Conservation (phyloP, 179 eudicot genomes). For the Beta lomatogona region DNA sequence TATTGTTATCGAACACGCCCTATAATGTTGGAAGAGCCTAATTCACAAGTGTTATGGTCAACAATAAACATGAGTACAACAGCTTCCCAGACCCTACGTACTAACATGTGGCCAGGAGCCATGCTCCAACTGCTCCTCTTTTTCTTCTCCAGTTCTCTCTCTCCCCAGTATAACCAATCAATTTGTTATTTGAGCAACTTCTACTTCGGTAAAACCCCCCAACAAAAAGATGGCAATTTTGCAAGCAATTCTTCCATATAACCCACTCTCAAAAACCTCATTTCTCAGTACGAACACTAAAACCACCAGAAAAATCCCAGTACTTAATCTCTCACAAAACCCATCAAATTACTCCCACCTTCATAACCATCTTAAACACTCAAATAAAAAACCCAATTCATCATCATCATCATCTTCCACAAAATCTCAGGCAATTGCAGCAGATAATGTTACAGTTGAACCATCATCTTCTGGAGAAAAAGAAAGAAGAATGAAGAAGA, state of each 20-base stretch:
- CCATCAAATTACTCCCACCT: constrained; percentile 2
- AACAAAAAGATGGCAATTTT: constrained; percentile 18
- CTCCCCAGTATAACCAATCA: not conserved
- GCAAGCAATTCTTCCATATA: constrained; percentile 26
- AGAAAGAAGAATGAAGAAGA: too few relatives aligned
- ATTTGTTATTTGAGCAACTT: not conserved
- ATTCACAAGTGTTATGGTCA: too few relatives aligned
- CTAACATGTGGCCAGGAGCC: constrained; percentile 27
- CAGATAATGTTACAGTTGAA: constrained; percentile 18
- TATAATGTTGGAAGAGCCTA: too few relatives aligned
- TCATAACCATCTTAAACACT: too few relatives aligned
- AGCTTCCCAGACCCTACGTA: too few relatives aligned
- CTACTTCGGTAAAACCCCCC: not conserved
- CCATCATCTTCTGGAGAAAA: constrained; percentile 16
- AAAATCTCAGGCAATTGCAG: constrained; percentile 21
- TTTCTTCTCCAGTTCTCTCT: not conserved
- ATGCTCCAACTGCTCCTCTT: constrained; percentile 5
- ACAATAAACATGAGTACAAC: too few relatives aligned
- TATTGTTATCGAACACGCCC: too few relatives aligned
- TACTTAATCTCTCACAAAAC: constrained; percentile 3
- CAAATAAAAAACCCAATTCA: too few relatives aligned
- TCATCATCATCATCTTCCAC: not conserved
- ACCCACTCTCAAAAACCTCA: constrained; percentile 8
- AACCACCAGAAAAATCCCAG: not conserved
- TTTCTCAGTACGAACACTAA: not conserved